Evolutionary conservation across 2,329 filamentous ascomycete species (phyloP).

Genomic region (Didymella pomorum): DNA sequence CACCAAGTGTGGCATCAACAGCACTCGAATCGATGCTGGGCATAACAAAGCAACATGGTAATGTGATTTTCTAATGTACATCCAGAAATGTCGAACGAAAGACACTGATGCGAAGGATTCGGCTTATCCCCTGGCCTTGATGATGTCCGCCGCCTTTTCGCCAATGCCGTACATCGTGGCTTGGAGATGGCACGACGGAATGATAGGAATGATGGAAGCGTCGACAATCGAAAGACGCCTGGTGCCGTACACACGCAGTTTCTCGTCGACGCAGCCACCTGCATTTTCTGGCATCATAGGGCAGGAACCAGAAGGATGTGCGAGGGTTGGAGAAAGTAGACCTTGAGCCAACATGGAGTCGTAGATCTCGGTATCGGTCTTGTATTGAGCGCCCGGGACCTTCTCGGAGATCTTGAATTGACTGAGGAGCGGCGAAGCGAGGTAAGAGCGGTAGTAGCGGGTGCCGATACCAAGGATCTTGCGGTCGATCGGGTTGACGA

Average conservation of each 20-base stretch:
- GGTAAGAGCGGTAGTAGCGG: slow-evolving; percentile 6
- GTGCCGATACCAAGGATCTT: slow-evolving; percentile 31
- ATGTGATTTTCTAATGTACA: not conserved
- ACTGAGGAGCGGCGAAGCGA: slow-evolving; percentile 2
- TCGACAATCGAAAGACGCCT: slow-evolving; percentile 39
- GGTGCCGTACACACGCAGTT: slow-evolving; percentile 42
- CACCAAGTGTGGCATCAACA: not conserved
- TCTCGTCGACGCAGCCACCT: slow-evolving; percentile 39
- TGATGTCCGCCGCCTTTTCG: slow-evolving; percentile 39
- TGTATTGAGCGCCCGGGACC: slow-evolving; percentile 33
- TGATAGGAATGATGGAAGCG: slow-evolving; percentile 42
- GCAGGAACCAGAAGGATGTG: slow-evolving; percentile 43
- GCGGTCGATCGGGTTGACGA: slow-evolving; percentile 38
- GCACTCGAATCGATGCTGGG: not conserved
- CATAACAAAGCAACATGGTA: not conserved
- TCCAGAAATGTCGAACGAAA: not conserved
- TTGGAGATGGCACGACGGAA: slow-evolving; percentile 39
- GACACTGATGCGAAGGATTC: not conserved
- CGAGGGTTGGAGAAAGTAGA: slow-evolving; percentile 33
- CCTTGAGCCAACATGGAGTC: slow-evolving; percentile 26
- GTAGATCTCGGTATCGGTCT: slow-evolving; percentile 34
- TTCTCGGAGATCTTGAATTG: slow-evolving; percentile 39
- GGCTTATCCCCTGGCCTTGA: slow-evolving; percentile 2
- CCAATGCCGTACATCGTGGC: slow-evolving; percentile 46
- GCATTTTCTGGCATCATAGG: slow-evolving; percentile 38